Conservation (phyloP, 352 stramenopile genomes). For the Pythium rhizo-oryzae region DNA sequence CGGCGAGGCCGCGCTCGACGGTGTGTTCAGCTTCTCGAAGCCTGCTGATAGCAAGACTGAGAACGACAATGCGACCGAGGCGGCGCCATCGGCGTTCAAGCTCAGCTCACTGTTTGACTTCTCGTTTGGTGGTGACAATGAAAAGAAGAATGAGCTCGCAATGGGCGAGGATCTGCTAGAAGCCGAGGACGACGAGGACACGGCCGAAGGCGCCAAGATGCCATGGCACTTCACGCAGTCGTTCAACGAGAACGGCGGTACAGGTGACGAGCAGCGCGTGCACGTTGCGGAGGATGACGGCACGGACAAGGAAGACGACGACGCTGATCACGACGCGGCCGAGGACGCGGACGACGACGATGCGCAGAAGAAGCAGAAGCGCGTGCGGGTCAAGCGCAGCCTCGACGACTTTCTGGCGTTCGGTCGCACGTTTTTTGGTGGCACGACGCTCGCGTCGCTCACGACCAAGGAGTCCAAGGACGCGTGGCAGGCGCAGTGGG, state of each 20-base stretch:
- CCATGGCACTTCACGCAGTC: slow-evolving; percentile 51
- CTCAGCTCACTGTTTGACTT: slow-evolving; percentile 76
- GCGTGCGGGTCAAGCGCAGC: slow-evolving; percentile 33
- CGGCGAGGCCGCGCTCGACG: slow-evolving; percentile 76
- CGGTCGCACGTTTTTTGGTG: slow-evolving; percentile 46
- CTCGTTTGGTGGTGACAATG: slow-evolving; percentile 49
- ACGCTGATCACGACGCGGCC: slow-evolving; percentile 5
- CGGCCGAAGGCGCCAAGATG: not conserved
- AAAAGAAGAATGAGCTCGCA: slow-evolving; percentile 33
- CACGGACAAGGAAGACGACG: slow-evolving; percentile 35
- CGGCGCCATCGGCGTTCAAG: slow-evolving; percentile 52
- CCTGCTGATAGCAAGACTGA: slow-evolving; percentile 9
- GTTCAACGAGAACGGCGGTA: slow-evolving; percentile 39
- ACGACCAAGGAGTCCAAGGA: slow-evolving; percentile 26
- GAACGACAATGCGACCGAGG: slow-evolving; percentile 12
- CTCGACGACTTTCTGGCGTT: slow-evolving; percentile 75
- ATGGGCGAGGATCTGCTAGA: slow-evolving; percentile 60
- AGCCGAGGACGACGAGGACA: slow-evolving; percentile 20
- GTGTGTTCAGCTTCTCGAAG: slow-evolving; percentile 48
- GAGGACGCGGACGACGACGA: slow-evolving; percentile 24
- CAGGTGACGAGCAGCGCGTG: slow-evolving; percentile 41
- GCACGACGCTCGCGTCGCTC: slow-evolving; percentile 14
- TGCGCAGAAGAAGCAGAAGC: slow-evolving; percentile 38
- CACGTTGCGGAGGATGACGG: slow-evolving; percentile 15
- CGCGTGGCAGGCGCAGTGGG: slow-evolving; percentile 40